Conservation (phyloP, 2,329 filamentous ascomycete species). For the Ophiostoma triangulosporum region DNA sequence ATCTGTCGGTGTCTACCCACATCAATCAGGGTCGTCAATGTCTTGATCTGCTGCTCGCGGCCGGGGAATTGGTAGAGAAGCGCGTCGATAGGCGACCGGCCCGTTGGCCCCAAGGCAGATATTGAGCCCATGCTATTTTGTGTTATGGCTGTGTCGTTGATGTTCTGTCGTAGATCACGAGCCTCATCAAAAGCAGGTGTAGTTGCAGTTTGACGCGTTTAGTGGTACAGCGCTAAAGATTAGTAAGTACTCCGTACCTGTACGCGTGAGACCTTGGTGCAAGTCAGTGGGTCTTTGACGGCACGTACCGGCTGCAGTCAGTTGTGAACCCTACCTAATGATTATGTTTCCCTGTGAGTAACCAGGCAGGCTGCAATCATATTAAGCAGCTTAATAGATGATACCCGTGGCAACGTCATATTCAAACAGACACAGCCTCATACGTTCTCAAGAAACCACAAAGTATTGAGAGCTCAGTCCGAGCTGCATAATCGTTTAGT, state of each 20-base stretch:
- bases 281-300: neutral
- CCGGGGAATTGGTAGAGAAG: conserved; percentile 39
- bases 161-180: neutral
- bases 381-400: too few relatives aligned
- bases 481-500: too few relatives aligned
- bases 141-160: neutral
- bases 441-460: too few relatives aligned
- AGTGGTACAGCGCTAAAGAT: neutral
- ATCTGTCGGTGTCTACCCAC: conserved; percentile 24
- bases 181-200: neutral
- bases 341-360: too few relatives aligned
- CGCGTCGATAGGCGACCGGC: neutral
- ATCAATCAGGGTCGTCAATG: conserved; percentile 40
- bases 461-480: too few relatives aligned
- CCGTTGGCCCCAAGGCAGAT: neutral
- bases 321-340: too few relatives aligned
- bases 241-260: neutral
- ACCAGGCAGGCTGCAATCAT: too few relatives aligned
- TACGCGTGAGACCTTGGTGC: neutral
- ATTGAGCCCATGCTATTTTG: neutral
- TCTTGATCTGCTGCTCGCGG: conserved; percentile 44
- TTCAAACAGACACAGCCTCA: too few relatives aligned
- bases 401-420: too few relatives aligned
- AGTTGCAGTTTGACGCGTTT: neutral
- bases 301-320: neutral